These are phyloP conservation scores for Retiboletus flavoniger DNA, from an alignment of 1,284 basidiomycete species.

Conservation along the genomic window DNA sequence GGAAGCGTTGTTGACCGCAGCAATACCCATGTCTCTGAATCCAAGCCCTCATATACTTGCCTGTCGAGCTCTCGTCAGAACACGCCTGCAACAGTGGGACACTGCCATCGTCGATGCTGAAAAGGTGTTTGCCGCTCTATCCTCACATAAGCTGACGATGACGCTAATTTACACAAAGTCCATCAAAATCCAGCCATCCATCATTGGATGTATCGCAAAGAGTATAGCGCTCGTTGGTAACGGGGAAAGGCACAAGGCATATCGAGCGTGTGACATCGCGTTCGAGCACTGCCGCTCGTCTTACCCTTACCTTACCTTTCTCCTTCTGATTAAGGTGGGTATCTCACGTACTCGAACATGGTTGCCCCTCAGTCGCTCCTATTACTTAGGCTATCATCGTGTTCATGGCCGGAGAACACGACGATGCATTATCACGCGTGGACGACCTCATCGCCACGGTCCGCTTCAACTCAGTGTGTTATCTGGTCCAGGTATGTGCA, in stretches of 20 bases:
- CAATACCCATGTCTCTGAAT: not conserved
- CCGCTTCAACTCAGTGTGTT: too few species aligned
- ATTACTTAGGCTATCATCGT: too few species aligned
- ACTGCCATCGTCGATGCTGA: not conserved
- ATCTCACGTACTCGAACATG: too few species aligned
- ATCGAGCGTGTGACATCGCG: not conserved
- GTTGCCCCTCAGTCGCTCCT: too few species aligned
- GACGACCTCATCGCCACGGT: too few species aligned
- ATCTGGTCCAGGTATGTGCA: too few species aligned
- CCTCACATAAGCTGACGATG: not conserved
- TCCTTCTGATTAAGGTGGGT: too few species aligned
- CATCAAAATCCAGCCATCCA: not conserved
- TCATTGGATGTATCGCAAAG: not conserved
- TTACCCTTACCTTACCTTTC: too few species aligned
- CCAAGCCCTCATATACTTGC: not conserved
- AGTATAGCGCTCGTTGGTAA: not conserved
- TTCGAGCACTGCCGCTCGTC: not conserved
- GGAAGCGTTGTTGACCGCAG: not conserved
- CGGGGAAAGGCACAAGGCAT: not conserved
- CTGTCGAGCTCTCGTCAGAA: not conserved
- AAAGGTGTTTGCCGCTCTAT: not conserved
- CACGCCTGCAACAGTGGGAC: not conserved
- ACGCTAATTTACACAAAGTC: not conserved
- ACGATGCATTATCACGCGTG: too few species aligned
- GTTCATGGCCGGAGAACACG: too few species aligned